Evolutionary conservation across 2,329 filamentous ascomycete genomes (phyloP).

Genomic region (Fusarium chuoi): DNA sequence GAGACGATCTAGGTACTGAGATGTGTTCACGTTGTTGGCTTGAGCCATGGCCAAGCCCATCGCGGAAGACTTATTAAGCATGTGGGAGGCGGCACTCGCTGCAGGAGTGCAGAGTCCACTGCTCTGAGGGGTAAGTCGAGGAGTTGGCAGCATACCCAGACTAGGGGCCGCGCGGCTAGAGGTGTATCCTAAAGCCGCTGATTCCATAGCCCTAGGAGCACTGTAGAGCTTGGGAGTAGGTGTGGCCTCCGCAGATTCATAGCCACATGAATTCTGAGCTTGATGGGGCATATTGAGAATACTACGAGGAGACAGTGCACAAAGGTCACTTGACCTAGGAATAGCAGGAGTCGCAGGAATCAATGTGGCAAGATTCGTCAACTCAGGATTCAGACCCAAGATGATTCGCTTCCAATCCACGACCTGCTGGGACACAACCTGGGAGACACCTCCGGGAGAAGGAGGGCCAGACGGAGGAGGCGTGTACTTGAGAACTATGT

Average conservation of each 20-base stretch:
- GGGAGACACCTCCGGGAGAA: slow-evolving; percentile 60
- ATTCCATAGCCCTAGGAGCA: slow-evolving; percentile 61
- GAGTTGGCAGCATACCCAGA: slow-evolving; percentile 67
- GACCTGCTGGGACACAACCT: slow-evolving; percentile 57
- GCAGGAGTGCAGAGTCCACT: slow-evolving; percentile 69
- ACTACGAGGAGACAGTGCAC: slow-evolving; percentile 54
- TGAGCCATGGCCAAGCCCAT: slow-evolving; percentile 72
- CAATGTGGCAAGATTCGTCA: slow-evolving; percentile 69
- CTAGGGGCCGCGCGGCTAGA: slow-evolving; percentile 62
- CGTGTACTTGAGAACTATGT: slow-evolving; percentile 87
- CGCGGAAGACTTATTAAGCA: slow-evolving; percentile 62
- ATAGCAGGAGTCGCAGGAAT: slow-evolving; percentile 49
- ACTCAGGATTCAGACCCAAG: slow-evolving; percentile 63
- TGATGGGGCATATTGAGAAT: slow-evolving; percentile 58
- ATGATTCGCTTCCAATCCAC: slow-evolving; percentile 69
- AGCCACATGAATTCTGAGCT: slow-evolving; percentile 45
- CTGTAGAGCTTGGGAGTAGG: slow-evolving; percentile 55
- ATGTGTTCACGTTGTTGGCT: slow-evolving; percentile 56
- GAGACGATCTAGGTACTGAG: slow-evolving; percentile 65
- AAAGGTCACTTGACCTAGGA: slow-evolving; percentile 49
- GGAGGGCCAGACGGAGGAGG: slow-evolving; percentile 71
- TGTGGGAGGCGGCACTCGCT: slow-evolving; percentile 62
- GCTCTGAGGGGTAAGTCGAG: slow-evolving; percentile 66
- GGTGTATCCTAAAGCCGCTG: slow-evolving; percentile 54
- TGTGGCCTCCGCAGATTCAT: slow-evolving; percentile 53